A percentile compares a stretch with the other conserved stretches of the same genome.
These are phyloP conservation scores for Trichoderma endophyticum DNA, from an alignment of 2,329 filamentous ascomycete species.

Conservation along the genomic window DNA sequence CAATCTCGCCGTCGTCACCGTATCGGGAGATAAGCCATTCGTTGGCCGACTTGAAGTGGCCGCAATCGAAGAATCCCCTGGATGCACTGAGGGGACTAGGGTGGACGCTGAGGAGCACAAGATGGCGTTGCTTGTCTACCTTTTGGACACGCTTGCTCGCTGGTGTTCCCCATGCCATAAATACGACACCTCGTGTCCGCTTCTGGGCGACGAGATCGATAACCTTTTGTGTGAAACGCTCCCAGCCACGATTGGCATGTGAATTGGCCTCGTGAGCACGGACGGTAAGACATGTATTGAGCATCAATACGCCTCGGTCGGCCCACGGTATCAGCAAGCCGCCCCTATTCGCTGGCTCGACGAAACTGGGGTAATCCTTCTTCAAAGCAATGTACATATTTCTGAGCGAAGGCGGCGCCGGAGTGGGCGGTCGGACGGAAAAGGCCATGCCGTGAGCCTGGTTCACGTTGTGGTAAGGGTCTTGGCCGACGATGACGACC, in stretches of 20 bases:
- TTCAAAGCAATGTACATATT: slow-evolving; percentile 92
- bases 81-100: slow-evolving; percentile 87
- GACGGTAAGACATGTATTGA: slow-evolving; percentile 95
- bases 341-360: slow-evolving; percentile 68
- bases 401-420: slow-evolving; percentile 80
- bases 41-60: slow-evolving; percentile 78
- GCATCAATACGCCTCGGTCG: slow-evolving; percentile 83
- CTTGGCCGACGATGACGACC: slow-evolving; percentile 90
- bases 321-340: slow-evolving; percentile 93
- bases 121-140: slow-evolving; percentile 70
- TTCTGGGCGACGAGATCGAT: slow-evolving; percentile 82
- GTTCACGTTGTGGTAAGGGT: slow-evolving; percentile 93
- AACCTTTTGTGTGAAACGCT: slow-evolving; percentile 84
- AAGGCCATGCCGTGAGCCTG: slow-evolving; percentile 97
- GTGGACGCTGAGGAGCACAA: slow-evolving; percentile 83
- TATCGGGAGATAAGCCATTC: slow-evolving; percentile 79
- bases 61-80: slow-evolving; percentile 78
- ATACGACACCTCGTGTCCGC: slow-evolving; percentile 79
- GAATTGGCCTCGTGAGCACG: slow-evolving; percentile 83
- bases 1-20: slow-evolving; percentile 74
- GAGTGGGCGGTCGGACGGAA: slow-evolving; percentile 85
- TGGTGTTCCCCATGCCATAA: slow-evolving; percentile 87
- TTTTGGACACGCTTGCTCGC: slow-evolving; percentile 75
- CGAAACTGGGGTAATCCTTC: slow-evolving; percentile 82
- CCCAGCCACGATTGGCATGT: slow-evolving; percentile 86